Conservation (phyloP, 257 asterid genomes). For the Orobanche coerulescens region DNA sequence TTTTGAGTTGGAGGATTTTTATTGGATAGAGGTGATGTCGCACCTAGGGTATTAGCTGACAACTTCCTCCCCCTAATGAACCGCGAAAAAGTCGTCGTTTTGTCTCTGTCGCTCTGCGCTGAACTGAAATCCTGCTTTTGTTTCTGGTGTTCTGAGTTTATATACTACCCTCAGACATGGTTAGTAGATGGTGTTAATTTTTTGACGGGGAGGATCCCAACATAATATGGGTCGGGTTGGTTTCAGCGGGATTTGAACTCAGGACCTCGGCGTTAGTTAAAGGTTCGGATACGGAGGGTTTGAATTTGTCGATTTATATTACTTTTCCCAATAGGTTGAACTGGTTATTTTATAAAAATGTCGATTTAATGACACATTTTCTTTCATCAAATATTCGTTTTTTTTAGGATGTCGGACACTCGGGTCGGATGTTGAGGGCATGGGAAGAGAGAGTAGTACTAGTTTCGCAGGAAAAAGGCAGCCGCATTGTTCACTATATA, state of each 20-base stretch:
- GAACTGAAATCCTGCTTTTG: not conserved
- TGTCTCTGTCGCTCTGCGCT: not conserved
- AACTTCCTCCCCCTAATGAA: too few relatives aligned
- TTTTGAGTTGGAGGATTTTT: too few relatives aligned
- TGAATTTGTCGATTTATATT: too few relatives aligned
- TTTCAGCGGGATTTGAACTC: too few relatives aligned
- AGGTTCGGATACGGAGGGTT: too few relatives aligned
- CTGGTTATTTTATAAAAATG: not conserved
- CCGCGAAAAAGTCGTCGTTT: not conserved
- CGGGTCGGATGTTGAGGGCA: conserved; percentile 23
- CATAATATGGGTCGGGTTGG: too few relatives aligned
- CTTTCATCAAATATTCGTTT: not conserved
- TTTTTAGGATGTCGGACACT: conserved; percentile 29
- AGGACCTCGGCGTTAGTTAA: too few relatives aligned
- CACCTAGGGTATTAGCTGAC: too few relatives aligned
- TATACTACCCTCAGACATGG: not conserved
- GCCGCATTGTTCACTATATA: conserved; percentile 32
- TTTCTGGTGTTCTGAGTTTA: conserved; percentile 6
- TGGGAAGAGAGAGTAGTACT: conserved; percentile 37
- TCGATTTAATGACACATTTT: not conserved
- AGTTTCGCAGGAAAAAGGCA: conserved; percentile 29
- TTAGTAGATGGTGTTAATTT: not conserved
- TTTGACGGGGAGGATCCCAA: too few relatives aligned
- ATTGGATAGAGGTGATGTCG: too few relatives aligned
- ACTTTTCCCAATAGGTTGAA: not conserved